Base-by-base conservation (phyloP, 1,139 yeast species). In the Blastobotrys buckinghamii region DNA sequence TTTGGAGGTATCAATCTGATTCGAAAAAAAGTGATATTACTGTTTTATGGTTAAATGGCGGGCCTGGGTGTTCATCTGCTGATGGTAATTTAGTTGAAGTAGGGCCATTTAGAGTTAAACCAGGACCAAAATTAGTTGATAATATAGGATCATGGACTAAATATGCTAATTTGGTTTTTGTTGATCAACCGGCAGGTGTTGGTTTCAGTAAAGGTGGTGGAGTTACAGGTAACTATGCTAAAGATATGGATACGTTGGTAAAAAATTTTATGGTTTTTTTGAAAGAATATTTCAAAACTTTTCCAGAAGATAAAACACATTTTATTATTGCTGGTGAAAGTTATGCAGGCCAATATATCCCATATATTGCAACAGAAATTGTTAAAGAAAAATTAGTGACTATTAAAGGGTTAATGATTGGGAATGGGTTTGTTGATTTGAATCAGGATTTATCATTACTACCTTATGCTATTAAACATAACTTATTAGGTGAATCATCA, bases 371-470 rank as follows among this genome's bases (percentile, higher is more conserved):
- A 0, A 70, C 77, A 41, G 81, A 79, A 1, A 74, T 90, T 16
- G 59, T 79, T 47, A 43, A 38, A 10, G 44, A 44, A 20, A 47
- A 51, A 24, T 37, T 42, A n/a, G 69, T 77, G 53, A 72, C 82
- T 50, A 63, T 90, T 50, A 73, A 77, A 53, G 92, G 90, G 0
- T 62, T 87, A 13, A 58, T 89, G 56, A 84, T 92, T 51, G 97
- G 97, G 10, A 92, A 92, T 67, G 97, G 97, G 1, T 92, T 96
- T 96, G 79, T 92, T 13, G 90, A 89, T 36, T 97, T 97, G 1
- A 77, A 81, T 54, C 76, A 78, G 46, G 97, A 92, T 67, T 72
- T 88, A 51, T 79, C 96, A 15, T 88, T 84, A 60, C 67, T 87
- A 35, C 96, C 95, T 1, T 90, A 76, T 64, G 75, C 86, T 1